Base-by-base conservation (phyloP, 768 basidiomycete species). In the Holtermannia corniformis region DNA sequence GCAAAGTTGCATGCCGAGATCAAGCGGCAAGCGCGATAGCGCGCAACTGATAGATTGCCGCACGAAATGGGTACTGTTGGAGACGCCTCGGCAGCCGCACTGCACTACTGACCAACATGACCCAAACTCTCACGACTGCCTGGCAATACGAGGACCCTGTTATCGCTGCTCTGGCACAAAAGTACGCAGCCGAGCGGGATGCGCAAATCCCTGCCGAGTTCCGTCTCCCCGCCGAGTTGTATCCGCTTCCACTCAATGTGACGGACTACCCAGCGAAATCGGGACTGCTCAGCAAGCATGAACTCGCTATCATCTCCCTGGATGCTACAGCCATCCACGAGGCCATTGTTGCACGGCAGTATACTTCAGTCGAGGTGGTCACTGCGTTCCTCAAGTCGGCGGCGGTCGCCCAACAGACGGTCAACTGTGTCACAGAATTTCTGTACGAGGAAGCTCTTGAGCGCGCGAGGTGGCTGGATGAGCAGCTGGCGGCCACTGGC, bases 351-450 rank as follows among this genome's bases (percentile, higher is more conserved):
- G 54, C 49, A 3, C 67, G 71, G 10, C 40, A 68, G 14, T 64
- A 72, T 24, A 71, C 74, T 0, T 73, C 76, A 1, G 76, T 78
- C 4, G 72, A 75, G 41, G 73, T 75, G 40, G 51, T 65, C 41
- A 61, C 62, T 22, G 75, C 75, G 14, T 75, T 71, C 67, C 66
- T 67, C 56, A 73, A 74, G 48, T 72, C 63, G 41, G 74, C 75
- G 24, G 63, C 70, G 23, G 60, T 73, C 26, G 67, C 67, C 2
- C 70, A 72, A 47, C 61, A 68, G 44, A 44, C 59, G 16, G 62
- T 60, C 24, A 71, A 69, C 50, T 64, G 64, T 47, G 32, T 64
- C 20, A 65, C 64, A 11, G 49, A 51, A 16, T 22, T 42, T 16
- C 52, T 40, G 26, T 26, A 16, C 22, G 44, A 52, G 5, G 54